Evolutionary conservation across 2,329 filamentous ascomycete species (phyloP), one percentile per base, ranked within the genome.

Genomic region (Colletotrichum sp.): DNA sequence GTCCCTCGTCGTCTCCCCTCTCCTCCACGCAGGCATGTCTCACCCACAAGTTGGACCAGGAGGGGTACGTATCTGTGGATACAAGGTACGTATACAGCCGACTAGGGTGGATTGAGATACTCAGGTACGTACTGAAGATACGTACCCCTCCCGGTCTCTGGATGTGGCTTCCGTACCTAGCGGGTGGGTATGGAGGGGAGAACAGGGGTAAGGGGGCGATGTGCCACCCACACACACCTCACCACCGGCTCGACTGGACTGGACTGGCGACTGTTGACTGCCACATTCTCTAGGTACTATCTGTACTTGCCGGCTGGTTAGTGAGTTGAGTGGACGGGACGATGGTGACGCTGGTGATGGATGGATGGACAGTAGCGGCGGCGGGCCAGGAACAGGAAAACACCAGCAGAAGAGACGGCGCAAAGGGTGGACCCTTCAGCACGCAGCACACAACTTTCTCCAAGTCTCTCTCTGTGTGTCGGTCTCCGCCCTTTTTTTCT

Each of bases 11-110:
- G 71, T 79, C 77, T 79, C 80, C 82, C 39, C 71, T 69, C 73
- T 69, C 44, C 82, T 84, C 85, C 85, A 85, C 85, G 86, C 85
- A 75, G 69, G 44, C 72, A 82, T 88, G 88, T 89, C 88, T 90
- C 88, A 89, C 87, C 70, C 68, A 70, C 68, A 83, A 86, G 84
- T 82, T 85, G 87, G 87, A 52, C 87, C 80, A 77, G 80, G 18
- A 44, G 2, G n/a, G 32, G 8, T 66, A 76, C 70, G 74, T 73
- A 73, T 32, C 36, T 76, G 59, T 73, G 74, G 71, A 52, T 66
- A 39, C 36, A 1, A 3, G 26, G 62, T 71, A 71, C 72, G 55
- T 72, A 75, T 24, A 64, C 28, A 21, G 6, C 15, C 18, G 24
- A 18, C 63, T 36, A 62, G 72, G 72, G 52, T 66, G 10, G n/a